Conservation (phyloP, 176 grass and related monocot genomes). For the Cocos nucifera region DNA sequence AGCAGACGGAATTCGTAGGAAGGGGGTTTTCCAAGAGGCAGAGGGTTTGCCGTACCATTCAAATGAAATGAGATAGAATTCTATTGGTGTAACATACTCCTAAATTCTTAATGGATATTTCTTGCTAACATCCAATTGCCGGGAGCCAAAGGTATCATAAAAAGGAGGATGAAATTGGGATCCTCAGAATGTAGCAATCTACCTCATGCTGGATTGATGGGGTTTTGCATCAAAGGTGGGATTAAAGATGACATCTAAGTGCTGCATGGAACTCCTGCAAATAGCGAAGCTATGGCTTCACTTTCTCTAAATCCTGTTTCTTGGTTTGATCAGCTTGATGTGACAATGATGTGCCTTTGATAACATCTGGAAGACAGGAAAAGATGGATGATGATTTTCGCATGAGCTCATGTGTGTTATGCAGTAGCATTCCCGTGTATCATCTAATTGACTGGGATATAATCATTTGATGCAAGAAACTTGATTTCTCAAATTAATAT, state of each 20-base stretch:
- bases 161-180: too few species aligned
- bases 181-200: too few species aligned
- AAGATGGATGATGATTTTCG: neutral
- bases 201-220: too few species aligned
- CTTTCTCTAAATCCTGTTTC: constrained; percentile 3
- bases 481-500: too few species aligned
- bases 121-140: too few species aligned
- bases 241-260: constrained; percentile 5
- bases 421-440: too few species aligned
- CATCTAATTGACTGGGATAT: too few species aligned
- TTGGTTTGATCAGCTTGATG: neutral
- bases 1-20: constrained; percentile 10
- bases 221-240: constrained; percentile 10
- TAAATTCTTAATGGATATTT: too few species aligned
- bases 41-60: neutral
- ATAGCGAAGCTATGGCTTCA: neutral
- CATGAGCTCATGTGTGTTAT: too few species aligned
- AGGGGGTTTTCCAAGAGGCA: constrained; percentile 1
- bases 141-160: too few species aligned
- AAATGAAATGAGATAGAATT: neutral
- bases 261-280: neutral
- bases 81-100: too few species aligned
- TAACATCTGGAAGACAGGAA: neutral
- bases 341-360: constrained; percentile 5
- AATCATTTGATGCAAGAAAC: too few species aligned